Conservation (phyloP, 169 alveolate genomes). For the Babesia ovis region DNA sequence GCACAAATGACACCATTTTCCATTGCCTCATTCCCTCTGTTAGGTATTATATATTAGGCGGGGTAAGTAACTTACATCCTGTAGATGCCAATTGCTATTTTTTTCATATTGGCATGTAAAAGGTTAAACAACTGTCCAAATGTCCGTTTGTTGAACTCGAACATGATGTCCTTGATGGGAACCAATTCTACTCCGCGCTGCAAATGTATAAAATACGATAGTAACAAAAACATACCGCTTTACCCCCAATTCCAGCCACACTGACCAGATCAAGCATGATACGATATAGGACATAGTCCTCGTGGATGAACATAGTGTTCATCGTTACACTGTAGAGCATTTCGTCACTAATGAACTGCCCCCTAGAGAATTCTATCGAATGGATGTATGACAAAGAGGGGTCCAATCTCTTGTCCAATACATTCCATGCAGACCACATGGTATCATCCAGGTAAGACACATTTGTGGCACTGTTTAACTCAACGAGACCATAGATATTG, state of each 20-base stretch:
- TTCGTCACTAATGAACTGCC: conserved; percentile 61
- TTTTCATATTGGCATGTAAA: conserved; percentile 30
- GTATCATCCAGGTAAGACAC: conserved; percentile 57
- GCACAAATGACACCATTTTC: conserved; percentile 58
- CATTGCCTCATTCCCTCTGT: conserved; percentile 32
- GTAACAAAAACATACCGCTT: not conserved
- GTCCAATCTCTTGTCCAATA: conserved; percentile 43
- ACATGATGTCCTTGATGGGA: not conserved
- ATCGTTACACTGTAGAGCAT: conserved; percentile 55
- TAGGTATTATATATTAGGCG: not conserved
- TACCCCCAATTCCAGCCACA: conserved; percentile 4
- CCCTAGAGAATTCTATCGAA: conserved; percentile 51
- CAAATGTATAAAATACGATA: not conserved
- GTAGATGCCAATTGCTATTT: conserved; percentile 41
- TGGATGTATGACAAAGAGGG: conserved; percentile 59
- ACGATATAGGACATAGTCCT: conserved; percentile 36
- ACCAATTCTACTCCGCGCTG: conserved; percentile 31
- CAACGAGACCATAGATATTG: conserved; percentile 52
- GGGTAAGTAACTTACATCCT: conserved; percentile 25
- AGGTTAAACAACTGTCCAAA: conserved; percentile 40
- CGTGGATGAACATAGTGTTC: conserved; percentile 34
- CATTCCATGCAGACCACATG: conserved; percentile 61
- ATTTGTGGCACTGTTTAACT: conserved; percentile 39
- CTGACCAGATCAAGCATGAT: conserved; percentile 42
- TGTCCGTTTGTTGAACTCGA: conserved; percentile 18